phyloP scores from a whole-genome alignment of 106 monocot genomes.

The Allium sativum region DNA sequence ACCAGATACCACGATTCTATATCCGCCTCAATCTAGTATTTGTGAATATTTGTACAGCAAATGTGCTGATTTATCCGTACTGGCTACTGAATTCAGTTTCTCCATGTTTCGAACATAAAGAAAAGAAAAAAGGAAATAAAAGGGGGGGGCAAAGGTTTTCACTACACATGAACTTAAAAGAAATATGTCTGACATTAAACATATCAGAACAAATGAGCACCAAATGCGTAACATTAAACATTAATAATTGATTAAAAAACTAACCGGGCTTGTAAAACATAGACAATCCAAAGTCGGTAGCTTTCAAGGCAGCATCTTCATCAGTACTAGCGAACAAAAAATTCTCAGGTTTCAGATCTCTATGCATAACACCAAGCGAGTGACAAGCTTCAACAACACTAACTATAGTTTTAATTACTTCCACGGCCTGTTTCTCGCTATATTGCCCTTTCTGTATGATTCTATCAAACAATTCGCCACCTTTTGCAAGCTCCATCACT shows the following conservation, averaged over 20 bases:
- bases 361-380: slow-evolving; percentile 85
- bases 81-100: no score
- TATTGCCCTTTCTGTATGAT: slow-evolving; percentile 31
- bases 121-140: no score
- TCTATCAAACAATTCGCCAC: slow-evolving; percentile 23
- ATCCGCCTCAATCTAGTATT: no score
- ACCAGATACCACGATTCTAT: no score
- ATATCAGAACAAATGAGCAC: no score
- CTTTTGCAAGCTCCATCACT: slow-evolving; percentile 21
- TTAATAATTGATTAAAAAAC: neutral
- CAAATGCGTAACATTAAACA: no score
- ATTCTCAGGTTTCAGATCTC: slow-evolving; percentile 88
- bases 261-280: slow-evolving; percentile 75
- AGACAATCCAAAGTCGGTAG: slow-evolving; percentile 81
- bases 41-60: no score
- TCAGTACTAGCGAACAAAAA: slow-evolving; percentile 59
- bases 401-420: slow-evolving; percentile 39
- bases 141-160: no score
- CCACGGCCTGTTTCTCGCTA: slow-evolving; percentile 18
- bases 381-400: slow-evolving; percentile 78
- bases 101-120: no score
- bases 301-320: slow-evolving; percentile 66
- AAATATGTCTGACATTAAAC: no score
- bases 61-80: no score
- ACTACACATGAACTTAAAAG: no score